A percentile compares a stretch with the other conserved stretches of the same genome.
Evolutionary conservation across 306 rosid genomes (phyloP).

Genomic region (Vachellia pachyceras): DNA sequence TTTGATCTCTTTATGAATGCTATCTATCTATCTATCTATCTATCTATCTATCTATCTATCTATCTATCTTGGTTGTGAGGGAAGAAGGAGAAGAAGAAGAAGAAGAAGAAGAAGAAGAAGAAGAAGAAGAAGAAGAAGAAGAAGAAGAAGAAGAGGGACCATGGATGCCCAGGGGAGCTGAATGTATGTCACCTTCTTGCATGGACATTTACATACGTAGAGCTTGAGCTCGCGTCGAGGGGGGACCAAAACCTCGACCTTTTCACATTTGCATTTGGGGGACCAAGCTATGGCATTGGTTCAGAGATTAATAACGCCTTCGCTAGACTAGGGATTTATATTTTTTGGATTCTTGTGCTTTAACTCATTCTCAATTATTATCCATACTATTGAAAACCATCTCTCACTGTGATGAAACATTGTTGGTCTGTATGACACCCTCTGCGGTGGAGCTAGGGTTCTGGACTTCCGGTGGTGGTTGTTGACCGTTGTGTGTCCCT

Average conservation of each 20-base stretch:
- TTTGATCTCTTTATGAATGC: neutral
- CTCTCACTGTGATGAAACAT: neutral
- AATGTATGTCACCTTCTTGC: neutral
- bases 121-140: neutral
- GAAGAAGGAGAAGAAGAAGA: neutral
- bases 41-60: too few species aligned
- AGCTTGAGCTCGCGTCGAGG: too few species aligned
- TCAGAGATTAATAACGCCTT: neutral
- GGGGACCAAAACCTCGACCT: neutral
- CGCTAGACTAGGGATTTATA: neutral
- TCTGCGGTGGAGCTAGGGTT: neutral
- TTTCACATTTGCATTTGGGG: neutral
- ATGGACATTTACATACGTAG: neutral
- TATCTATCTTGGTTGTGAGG: neutral
- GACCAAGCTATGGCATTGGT: neutral
- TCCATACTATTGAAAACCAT: neutral
- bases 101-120: neutral
- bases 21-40: too few species aligned
- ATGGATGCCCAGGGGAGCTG: neutral
- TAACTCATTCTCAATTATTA: neutral
- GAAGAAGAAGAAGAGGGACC: neutral
- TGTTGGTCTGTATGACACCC: neutral
- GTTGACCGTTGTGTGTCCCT: neutral
- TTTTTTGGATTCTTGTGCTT: neutral
- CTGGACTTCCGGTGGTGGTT: neutral